Percentiles rank a stretch among this genome's conserved stretches.
phyloP scores from a whole-genome alignment of 352 stramenopile genomes.

The Elongisporangium undulatum region DNA sequence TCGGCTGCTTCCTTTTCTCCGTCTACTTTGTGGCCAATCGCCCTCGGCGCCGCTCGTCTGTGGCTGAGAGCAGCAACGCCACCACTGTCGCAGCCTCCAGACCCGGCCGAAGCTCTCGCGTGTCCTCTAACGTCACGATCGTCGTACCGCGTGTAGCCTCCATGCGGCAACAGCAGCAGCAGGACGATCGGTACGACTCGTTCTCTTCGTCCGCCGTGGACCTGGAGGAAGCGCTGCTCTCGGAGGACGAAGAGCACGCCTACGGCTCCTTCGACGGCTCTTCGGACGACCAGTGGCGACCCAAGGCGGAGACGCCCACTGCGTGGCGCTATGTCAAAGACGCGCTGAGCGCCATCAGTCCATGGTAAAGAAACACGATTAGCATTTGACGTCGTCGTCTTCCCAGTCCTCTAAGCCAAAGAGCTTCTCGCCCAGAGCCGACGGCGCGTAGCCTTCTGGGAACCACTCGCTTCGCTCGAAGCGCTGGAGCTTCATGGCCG shows the following conservation, averaged over 20 bases:
- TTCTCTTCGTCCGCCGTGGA: slow-evolving; percentile 22
- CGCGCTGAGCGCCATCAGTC: slow-evolving; percentile 59
- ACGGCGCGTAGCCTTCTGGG: slow-evolving; percentile 25
- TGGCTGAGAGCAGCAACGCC: not conserved
- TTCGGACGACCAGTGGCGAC: slow-evolving; percentile 3
- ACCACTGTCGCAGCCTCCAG: not conserved
- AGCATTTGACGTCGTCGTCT: slow-evolving; percentile 4
- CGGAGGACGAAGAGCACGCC: slow-evolving; percentile 51
- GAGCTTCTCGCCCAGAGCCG: slow-evolving; percentile 24
- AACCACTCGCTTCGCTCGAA: slow-evolving; percentile 37
- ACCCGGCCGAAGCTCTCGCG: not conserved
- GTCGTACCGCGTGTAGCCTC: slow-evolving; percentile 1
- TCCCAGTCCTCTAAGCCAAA: slow-evolving; percentile 33
- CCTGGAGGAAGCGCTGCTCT: slow-evolving; percentile 67
- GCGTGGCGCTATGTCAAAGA: slow-evolving; percentile 53
- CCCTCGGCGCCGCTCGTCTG: slow-evolving; percentile 18
- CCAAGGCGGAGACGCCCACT: slow-evolving; percentile 12
- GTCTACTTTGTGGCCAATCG: slow-evolving; percentile 88
- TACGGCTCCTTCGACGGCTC: slow-evolving; percentile 64
- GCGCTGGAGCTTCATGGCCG: slow-evolving; percentile 26
- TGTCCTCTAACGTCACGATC: not conserved
- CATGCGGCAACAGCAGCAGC: slow-evolving; percentile 5
- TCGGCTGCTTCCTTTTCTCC: slow-evolving; percentile 82
- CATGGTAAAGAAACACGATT: slow-evolving; percentile 37
- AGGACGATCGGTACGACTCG: not conserved